These are phyloP conservation scores for Fragaria nilgerrensis DNA, from an alignment of 306 rosid species.

Conservation along the genomic window DNA sequence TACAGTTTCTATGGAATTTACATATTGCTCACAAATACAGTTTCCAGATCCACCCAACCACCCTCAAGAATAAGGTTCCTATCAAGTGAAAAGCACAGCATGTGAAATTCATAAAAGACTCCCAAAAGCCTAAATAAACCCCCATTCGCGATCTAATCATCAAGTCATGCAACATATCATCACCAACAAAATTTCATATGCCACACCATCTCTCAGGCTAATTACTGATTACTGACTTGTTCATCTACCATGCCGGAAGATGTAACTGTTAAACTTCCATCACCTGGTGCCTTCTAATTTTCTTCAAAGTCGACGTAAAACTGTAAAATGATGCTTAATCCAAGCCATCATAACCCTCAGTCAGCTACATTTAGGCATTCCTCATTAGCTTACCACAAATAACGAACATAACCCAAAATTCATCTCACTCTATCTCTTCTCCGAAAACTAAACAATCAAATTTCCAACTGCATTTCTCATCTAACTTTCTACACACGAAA, in stretches of 20 bases:
- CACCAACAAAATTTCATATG: not conserved
- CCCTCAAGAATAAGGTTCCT: not conserved
- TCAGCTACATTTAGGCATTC: not conserved
- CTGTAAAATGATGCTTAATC: not conserved
- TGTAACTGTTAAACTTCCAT: not conserved
- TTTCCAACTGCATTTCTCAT: not conserved
- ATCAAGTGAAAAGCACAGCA: not conserved
- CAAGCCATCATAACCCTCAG: not conserved
- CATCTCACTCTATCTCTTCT: not conserved
- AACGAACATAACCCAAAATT: not conserved
- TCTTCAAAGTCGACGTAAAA: not conserved
- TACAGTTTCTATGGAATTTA: not conserved
- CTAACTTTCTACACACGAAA: too few relatives aligned
- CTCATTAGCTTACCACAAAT: not conserved
- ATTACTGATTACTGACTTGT: too few relatives aligned
- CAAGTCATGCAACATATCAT: not conserved
- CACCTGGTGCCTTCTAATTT: not conserved
- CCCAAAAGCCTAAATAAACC: not conserved
- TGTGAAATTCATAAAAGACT: not conserved
- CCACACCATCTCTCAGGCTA: not conserved
- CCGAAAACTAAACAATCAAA: not conserved
- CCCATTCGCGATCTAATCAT: not conserved
- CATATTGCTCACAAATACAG: not conserved
- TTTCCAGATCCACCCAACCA: not conserved
- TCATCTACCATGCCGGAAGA: not conserved